A percentile compares a stretch with the other conserved stretches of the same genome.
phyloP scores from a whole-genome alignment of 2,329 filamentous ascomycete genomes.

The Basipetospora sp. region DNA sequence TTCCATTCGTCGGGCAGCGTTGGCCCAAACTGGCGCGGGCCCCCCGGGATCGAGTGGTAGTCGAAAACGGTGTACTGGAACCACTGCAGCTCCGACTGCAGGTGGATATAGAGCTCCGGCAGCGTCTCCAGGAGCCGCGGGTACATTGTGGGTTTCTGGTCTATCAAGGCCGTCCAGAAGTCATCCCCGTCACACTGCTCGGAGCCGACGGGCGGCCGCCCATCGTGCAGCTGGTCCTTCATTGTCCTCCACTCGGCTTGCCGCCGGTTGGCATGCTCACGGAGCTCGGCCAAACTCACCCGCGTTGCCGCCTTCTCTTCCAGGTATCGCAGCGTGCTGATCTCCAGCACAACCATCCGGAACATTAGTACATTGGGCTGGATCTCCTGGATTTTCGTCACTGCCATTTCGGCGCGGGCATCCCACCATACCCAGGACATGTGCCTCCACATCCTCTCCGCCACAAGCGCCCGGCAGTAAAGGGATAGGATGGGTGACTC shows the following conservation, averaged over 20 bases:
- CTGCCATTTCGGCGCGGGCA: constrained; percentile 1
- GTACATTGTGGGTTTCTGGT: constrained; percentile 8
- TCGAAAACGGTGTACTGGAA: constrained; percentile 13
- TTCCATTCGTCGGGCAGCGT: background rate
- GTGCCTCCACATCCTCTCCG: constrained; percentile 10
- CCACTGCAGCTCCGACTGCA: constrained; percentile 10
- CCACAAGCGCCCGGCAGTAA: too few species aligned
- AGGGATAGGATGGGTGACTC: too few species aligned
- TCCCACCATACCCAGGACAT: constrained; percentile 9
- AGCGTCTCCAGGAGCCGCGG: constrained; percentile 10
- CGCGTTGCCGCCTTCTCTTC: too few species aligned
- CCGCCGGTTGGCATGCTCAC: too few species aligned
- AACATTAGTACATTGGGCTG: background rate
- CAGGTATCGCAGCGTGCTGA: too few species aligned
- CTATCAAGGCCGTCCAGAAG: too few species aligned
- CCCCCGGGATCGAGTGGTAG: constrained; percentile 8
- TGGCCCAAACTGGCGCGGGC: background rate
- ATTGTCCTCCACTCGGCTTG: too few species aligned
- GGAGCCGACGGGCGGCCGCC: background rate
- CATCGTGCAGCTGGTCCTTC: background rate
- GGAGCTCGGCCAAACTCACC: too few species aligned
- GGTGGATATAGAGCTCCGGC: constrained; percentile 7
- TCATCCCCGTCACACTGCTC: too few species aligned
- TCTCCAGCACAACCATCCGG: background rate
- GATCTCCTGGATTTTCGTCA: background rate